These are phyloP conservation scores for Punctularia strigosozonata DNA, from an alignment of 768 basidiomycete genomes.

Conservation along the genomic window DNA sequence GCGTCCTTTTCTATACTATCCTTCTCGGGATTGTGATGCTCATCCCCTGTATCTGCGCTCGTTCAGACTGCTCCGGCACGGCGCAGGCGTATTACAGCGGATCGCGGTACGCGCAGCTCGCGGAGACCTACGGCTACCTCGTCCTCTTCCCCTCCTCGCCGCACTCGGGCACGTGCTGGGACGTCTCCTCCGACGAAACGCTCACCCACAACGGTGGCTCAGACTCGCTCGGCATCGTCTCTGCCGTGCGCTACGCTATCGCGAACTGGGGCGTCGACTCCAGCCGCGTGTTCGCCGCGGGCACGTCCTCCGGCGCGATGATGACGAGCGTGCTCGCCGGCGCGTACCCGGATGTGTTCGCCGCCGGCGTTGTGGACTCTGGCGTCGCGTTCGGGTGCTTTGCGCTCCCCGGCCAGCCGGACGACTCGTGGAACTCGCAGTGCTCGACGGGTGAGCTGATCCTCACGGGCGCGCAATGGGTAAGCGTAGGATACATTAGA, in stretches of 20 bases:
- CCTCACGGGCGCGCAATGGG: conserved; percentile 36
- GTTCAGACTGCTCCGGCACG: conserved; percentile 40
- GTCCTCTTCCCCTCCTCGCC: conserved; percentile 22
- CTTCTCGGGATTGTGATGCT: no score
- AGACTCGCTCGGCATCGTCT: conserved; percentile 40
- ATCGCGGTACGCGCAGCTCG: conserved; percentile 35
- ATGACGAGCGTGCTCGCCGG: conserved; percentile 38
- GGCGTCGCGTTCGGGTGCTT: conserved; percentile 48
- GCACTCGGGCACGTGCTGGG: conserved; percentile 34
- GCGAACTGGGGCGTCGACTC: conserved; percentile 34
- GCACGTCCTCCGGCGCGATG: conserved; percentile 44
- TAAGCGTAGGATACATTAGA: no score
- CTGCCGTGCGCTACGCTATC: conserved; percentile 35
- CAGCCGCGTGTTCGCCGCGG: conserved; percentile 35
- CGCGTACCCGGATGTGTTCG: conserved; percentile 43
- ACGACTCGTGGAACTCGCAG: conserved; percentile 33
- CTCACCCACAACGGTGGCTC: conserved; percentile 46
- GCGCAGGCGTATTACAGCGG: conserved; percentile 39
- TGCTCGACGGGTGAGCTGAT: conserved; percentile 33
- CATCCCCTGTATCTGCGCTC: no score
- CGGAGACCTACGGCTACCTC: conserved; percentile 37
- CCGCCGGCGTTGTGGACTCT: conserved; percentile 34
- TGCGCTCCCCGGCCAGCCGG: conserved; percentile 31
- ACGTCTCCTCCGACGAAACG: conserved; percentile 36
- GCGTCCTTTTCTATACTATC: conserved; percentile 16